Evolutionary conservation across 805 yeast genomes (phyloP).

Genomic region (Peterozyma xylosa): DNA sequence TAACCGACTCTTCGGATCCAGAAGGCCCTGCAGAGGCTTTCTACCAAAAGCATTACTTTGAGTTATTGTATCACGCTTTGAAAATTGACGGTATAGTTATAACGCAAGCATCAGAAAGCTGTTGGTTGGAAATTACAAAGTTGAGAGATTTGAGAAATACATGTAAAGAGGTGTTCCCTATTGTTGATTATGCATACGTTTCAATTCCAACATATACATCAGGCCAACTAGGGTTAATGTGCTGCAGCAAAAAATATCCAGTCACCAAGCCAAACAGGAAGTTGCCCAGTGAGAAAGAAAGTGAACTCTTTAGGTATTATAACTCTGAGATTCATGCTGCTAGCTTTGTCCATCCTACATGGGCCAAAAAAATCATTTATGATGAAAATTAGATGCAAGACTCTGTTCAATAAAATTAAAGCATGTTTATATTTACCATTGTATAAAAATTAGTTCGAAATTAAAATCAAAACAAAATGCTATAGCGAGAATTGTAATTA

Average conservation of each 20-base stretch:
- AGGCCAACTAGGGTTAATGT: constrained; percentile 98
- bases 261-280: constrained; percentile 66
- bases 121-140: constrained; percentile 86
- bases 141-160: constrained; percentile 76
- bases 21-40: constrained; percentile 96
- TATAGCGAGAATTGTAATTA: no score
- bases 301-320: constrained; percentile 69
- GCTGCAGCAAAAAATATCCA: constrained; percentile 69
- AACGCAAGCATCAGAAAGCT: constrained; percentile 85
- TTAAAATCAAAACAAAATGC: no score
- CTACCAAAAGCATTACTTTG: constrained; percentile 88
- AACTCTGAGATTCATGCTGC: constrained; percentile 80
- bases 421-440: no score
- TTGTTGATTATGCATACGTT: constrained; percentile 84
- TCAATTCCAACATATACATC: constrained; percentile 96
- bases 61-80: constrained; percentile 77
- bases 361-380: constrained; percentile 40
- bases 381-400: neutral
- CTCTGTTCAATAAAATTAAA: no score
- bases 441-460: no score
- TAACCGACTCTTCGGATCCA: constrained; percentile 91
- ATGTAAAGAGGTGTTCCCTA: constrained; percentile 82
- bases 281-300: constrained; percentile 54
- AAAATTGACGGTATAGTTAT: constrained; percentile 87
- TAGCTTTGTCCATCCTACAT: constrained; percentile 85